A percentile compares a stretch with the other conserved stretches of the same genome.
Conservation (phyloP, 345 rosid genomes). For the Ceriops decandra region DNA sequence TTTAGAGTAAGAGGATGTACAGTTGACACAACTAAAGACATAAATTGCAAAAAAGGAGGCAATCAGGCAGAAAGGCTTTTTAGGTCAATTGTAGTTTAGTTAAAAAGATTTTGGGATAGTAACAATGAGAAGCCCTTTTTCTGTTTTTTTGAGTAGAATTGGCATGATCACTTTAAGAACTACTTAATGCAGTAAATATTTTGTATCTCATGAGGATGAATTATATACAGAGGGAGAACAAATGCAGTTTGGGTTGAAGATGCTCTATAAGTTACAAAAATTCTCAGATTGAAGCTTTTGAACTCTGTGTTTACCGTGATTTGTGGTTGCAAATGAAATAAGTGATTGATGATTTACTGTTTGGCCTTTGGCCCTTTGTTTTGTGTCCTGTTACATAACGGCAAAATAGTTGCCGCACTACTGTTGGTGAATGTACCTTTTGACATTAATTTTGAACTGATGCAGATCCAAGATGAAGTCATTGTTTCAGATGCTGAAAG, state of each 20-base stretch:
- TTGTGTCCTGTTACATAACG: background rate
- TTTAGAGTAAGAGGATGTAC: no score
- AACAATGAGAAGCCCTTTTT: background rate
- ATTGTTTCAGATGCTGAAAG: slow-evolving; percentile 91
- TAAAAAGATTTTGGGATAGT: no score
- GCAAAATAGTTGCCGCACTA: slow-evolving; percentile 1
- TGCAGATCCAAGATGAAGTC: slow-evolving; percentile 64
- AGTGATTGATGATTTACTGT: background rate
- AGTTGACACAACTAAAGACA: no score
- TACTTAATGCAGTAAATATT: background rate
- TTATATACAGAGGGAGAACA: slow-evolving; percentile 1
- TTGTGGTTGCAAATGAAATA: background rate
- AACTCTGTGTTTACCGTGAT: background rate
- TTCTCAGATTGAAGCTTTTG: background rate
- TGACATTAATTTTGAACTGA: slow-evolving; percentile 18
- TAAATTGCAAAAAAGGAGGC: no score
- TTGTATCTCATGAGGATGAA: background rate
- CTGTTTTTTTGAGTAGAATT: background rate
- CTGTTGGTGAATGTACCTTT: slow-evolving; percentile 7
- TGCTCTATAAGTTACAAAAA: background rate
- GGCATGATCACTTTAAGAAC: background rate
- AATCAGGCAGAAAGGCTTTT: no score
- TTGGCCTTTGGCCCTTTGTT: background rate
- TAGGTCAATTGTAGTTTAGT: no score
- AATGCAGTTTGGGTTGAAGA: background rate